Conservation (phyloP, 768 basidiomycete genomes). For the Dioszegia crocea region DNA sequence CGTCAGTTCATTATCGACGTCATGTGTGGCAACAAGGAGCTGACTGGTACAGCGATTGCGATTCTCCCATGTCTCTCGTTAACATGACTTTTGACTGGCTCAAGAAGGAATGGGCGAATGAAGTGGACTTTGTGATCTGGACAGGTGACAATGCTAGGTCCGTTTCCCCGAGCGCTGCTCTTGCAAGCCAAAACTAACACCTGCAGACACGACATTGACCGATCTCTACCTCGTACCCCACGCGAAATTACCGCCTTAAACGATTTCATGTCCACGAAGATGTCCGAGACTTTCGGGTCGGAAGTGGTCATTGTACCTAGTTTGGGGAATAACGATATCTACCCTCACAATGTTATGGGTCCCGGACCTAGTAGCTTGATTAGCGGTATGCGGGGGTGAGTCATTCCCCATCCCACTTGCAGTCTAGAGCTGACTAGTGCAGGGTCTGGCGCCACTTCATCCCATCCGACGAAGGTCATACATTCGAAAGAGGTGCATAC, state of each 20-base stretch:
- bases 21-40: neutral
- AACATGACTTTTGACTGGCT: slow-evolving; percentile 78
- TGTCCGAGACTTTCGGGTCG: slow-evolving; percentile 67
- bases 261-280: slow-evolving; percentile 60
- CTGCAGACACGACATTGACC: slow-evolving; percentile 76
- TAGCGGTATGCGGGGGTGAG: slow-evolving; percentile 63
- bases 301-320: slow-evolving; percentile 74
- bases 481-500: slow-evolving; percentile 84
- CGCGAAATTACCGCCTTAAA: slow-evolving; percentile 76
- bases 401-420: neutral
- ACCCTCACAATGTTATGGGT: slow-evolving; percentile 57
- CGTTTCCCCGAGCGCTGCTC: slow-evolving; percentile 4
- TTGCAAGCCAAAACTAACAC: neutral
- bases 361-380: slow-evolving; percentile 49
- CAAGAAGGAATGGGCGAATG: slow-evolving; percentile 70
- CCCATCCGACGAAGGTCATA: slow-evolving; percentile 70
- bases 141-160: slow-evolving; percentile 53
- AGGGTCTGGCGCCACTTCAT: slow-evolving; percentile 80
- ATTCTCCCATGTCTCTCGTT: slow-evolving; percentile 72
- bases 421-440: slow-evolving; percentile 19
- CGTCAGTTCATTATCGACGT: slow-evolving; percentile 28
- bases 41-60: slow-evolving; percentile 53
- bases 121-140: slow-evolving; percentile 85
- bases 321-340: slow-evolving; percentile 87
- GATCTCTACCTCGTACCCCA: slow-evolving; percentile 70